Percentiles rank a stretch among this genome's conserved stretches.
phyloP scores from a whole-genome alignment of 257 asterid genomes.

The Fraxinus anomala region DNA sequence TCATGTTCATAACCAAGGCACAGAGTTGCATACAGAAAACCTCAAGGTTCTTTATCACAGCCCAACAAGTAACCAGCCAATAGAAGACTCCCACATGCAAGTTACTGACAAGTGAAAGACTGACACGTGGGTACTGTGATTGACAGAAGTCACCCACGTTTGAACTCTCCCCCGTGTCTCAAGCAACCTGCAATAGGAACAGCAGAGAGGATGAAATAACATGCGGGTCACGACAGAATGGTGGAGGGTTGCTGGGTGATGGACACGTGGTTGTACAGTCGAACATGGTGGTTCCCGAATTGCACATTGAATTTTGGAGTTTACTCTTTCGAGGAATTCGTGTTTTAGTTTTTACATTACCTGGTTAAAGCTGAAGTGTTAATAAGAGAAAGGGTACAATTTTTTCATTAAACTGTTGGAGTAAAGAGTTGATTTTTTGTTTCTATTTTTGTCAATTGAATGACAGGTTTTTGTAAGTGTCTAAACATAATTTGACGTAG shows the following conservation, averaged over 20 bases:
- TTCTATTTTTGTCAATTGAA: too few species aligned
- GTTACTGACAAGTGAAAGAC: neutral
- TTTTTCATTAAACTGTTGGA: too few species aligned
- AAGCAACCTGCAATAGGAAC: constrained; percentile 12
- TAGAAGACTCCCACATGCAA: constrained; percentile 1
- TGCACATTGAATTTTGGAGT: neutral
- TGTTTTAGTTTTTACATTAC: too few species aligned
- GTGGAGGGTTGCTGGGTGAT: constrained; percentile 15
- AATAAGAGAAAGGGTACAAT: too few species aligned
- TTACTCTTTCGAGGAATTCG: neutral
- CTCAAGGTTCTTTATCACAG: constrained; percentile 33
- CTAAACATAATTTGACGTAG: too few species aligned
- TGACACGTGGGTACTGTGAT: constrained; percentile 12
- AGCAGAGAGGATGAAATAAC: neutral
- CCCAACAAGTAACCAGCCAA: constrained; percentile 22
- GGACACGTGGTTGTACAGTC: constrained; percentile 27
- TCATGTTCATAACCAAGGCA: constrained; percentile 31
- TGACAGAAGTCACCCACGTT: neutral
- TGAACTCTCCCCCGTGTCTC: neutral
- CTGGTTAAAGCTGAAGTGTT: too few species aligned
- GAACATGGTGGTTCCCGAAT: neutral
- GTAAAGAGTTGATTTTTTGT: too few species aligned
- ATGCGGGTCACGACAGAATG: constrained; percentile 12
- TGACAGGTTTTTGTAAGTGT: too few species aligned
- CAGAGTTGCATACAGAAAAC: constrained; percentile 43